Evolutionary conservation across 768 basidiomycete species (phyloP).

Genomic region (Crucibulum laeve): DNA sequence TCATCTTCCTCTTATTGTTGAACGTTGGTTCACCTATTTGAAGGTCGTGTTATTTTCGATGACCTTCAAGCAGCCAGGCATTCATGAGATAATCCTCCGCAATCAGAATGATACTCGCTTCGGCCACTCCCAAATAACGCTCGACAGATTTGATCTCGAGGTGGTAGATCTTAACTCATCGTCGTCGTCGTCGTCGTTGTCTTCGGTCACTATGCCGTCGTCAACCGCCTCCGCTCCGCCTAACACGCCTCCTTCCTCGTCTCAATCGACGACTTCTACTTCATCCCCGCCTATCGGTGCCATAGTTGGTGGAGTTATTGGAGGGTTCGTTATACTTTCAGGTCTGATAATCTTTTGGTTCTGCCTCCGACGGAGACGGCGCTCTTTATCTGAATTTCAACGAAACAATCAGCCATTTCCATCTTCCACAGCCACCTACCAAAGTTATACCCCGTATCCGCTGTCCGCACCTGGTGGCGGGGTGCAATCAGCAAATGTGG

Average conservation of each 20-base stretch:
- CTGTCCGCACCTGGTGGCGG: neutral
- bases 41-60: conserved; percentile 19
- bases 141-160: conserved; percentile 20
- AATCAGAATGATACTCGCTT: conserved; percentile 19
- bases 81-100: conserved; percentile 22
- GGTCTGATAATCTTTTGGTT: conserved; percentile 8
- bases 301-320: conserved; percentile 37
- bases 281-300: conserved; percentile 18
- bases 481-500: neutral
- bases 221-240: neutral
- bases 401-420: neutral
- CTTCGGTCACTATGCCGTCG: neutral
- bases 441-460: neutral
- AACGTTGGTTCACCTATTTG: neutral
- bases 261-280: conserved; percentile 3
- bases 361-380: neutral
- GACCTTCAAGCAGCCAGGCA: conserved; percentile 14
- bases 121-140: conserved; percentile 24
- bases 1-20: neutral
- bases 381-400: neutral
- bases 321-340: conserved; percentile 26
- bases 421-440: neutral
- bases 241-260: neutral
- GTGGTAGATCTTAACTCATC: conserved; percentile 6
- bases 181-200: conserved; percentile 3